Conservation (phyloP, 768 basidiomycete genomes). For the Myochromella boudieri region DNA sequence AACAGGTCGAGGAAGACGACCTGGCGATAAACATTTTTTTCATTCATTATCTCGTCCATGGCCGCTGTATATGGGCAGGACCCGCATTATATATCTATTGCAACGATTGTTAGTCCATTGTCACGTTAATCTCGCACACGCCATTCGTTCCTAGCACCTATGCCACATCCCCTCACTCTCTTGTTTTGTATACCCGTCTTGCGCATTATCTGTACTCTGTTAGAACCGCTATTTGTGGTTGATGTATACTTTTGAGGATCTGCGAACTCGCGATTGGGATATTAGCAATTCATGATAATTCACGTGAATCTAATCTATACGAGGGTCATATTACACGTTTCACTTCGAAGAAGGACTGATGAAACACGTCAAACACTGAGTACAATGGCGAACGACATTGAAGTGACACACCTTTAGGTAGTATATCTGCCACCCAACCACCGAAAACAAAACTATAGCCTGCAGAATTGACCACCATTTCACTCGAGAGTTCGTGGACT, state of each 20-base stretch:
- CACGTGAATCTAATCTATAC: constrained; percentile 3
- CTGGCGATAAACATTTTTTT: constrained; percentile 48
- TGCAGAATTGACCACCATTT: constrained; percentile 99
- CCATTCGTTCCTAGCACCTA: constrained; percentile 13
- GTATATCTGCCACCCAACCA: constrained; percentile 97
- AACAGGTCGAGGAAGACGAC: constrained; percentile 46
- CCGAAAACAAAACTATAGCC: constrained; percentile 78
- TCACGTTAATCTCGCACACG: constrained; percentile 10
- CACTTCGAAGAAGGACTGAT: constrained; percentile 86
- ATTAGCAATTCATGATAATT: no score
- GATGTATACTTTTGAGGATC: no score
- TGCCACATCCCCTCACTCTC: constrained; percentile 15
- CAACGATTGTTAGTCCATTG: constrained; percentile 12
- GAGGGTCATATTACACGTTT: constrained; percentile 76
- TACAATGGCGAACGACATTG: constrained; percentile 1
- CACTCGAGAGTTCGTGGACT: constrained; percentile 90
- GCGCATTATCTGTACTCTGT: constrained; percentile 2
- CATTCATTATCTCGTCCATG: constrained; percentile 11
- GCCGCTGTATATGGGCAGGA: constrained; percentile 10
- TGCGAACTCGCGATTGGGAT: no score
- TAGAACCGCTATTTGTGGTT: constrained; percentile 3
- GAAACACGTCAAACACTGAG: constrained; percentile 7
- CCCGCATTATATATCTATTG: constrained; percentile 16
- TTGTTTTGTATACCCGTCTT: constrained; percentile 23
- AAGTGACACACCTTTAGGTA: constrained; percentile 83